A percentile compares a stretch with the other conserved stretches of the same genome.
Evolutionary conservation across 805 yeast genomes (phyloP).

Genomic region (Myxozyma mucilagina): DNA sequence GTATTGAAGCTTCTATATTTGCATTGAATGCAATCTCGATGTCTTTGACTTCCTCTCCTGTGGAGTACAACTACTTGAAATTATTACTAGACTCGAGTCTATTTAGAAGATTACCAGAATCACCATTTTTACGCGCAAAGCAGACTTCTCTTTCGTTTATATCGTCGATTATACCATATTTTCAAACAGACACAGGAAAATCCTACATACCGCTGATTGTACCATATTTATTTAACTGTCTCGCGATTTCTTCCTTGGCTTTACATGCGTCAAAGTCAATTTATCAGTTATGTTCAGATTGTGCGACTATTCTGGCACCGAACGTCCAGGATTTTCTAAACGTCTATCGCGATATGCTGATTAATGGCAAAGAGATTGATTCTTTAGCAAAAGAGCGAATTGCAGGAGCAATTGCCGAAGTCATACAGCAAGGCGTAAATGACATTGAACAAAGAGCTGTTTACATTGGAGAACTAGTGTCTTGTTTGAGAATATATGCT

Average conservation of each 20-base stretch:
- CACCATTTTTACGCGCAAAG: slow-evolving; percentile 39
- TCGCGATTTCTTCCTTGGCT: slow-evolving; percentile 41
- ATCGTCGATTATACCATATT: slow-evolving; percentile 50
- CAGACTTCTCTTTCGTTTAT: slow-evolving; percentile 58
- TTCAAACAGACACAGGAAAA: slow-evolving; percentile 49
- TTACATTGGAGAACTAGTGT: slow-evolving; percentile 16
- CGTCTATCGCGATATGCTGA: slow-evolving; percentile 31
- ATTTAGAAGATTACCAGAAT: slow-evolving; percentile 36
- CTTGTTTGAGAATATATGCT: slow-evolving; percentile 7
- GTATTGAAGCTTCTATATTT: slow-evolving; percentile 63
- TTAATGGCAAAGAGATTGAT: slow-evolving; percentile 37
- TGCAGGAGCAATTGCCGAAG: slow-evolving; percentile 30
- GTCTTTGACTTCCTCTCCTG: slow-evolving; percentile 45
- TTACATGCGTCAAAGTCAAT: slow-evolving; percentile 57
- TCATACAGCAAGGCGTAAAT: slow-evolving; percentile 21
- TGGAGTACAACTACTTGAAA: slow-evolving; percentile 36
- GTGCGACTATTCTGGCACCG: slow-evolving; percentile 13
- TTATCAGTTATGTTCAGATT: slow-evolving; percentile 44
- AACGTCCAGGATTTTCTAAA: slow-evolving; percentile 19
- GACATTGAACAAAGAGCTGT: slow-evolving; percentile 2
- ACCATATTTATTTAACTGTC: slow-evolving; percentile 53
- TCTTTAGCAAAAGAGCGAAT: slow-evolving; percentile 36
- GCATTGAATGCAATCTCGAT: slow-evolving; percentile 58
- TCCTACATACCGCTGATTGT: slow-evolving; percentile 53
- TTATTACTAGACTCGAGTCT: slow-evolving; percentile 38